A percentile compares a stretch with the other conserved stretches of the same genome.
These are phyloP conservation scores for Helotiales sp. DNA, from an alignment of 2,329 filamentous ascomycete genomes.

Conservation along the genomic window DNA sequence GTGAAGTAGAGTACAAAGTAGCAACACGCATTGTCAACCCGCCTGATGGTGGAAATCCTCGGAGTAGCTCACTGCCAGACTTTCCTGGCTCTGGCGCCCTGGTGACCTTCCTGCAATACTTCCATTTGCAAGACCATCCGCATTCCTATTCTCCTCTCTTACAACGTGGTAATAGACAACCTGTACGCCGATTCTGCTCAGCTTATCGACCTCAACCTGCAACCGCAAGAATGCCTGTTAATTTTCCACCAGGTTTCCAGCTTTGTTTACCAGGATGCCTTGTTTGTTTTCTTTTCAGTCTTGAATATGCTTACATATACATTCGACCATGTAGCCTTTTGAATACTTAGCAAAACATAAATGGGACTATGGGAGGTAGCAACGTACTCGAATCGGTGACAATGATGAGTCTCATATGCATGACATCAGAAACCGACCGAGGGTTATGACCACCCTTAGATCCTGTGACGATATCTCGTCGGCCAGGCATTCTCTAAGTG, in stretches of 20 bases:
- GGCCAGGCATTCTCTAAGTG: conserved; percentile 13
- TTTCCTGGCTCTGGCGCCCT: not conserved
- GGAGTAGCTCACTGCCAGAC: too few relatives aligned
- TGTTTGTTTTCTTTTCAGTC: not conserved
- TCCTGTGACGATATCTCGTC: conserved; percentile 2
- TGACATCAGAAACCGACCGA: not conserved
- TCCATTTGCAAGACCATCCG: conserved; percentile 16
- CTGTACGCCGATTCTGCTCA: conserved; percentile 20
- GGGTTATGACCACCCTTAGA: not conserved
- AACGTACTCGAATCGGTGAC: conserved; percentile 13
- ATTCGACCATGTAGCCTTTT: conserved; percentile 9
- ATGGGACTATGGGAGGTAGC: not conserved
- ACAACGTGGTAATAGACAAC: conserved; percentile 23
- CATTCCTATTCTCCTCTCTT: conserved; percentile 16
- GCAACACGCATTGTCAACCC: too few relatives aligned
- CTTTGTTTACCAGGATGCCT: not conserved
- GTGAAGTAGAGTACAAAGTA: too few relatives aligned
- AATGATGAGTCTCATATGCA: conserved; percentile 4
- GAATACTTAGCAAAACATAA: not conserved
- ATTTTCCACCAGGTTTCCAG: conserved; percentile 1
- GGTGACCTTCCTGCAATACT: not conserved
- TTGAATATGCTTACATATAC: not conserved
- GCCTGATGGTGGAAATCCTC: too few relatives aligned
- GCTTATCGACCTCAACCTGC: conserved; percentile 12
- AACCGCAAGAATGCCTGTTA: conserved; percentile 21